phyloP scores from a whole-genome alignment of 495 filamentous ascomycete species.

The Sporormia fimetaria region DNA sequence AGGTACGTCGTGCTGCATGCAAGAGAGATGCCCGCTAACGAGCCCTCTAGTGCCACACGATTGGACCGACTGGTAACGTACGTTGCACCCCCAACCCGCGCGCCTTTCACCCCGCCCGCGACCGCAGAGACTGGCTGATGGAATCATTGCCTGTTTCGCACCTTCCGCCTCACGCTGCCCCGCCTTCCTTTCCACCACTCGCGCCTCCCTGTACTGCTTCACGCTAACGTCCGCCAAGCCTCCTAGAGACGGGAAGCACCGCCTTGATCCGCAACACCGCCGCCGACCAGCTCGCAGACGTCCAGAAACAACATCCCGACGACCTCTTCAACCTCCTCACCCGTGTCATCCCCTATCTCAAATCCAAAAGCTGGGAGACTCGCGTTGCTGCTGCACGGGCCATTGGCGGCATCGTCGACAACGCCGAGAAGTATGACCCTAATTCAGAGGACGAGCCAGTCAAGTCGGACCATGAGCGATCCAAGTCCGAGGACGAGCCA shows the following conservation, averaged over 20 bases:
- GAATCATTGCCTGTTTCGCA: neutral
- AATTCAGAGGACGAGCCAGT: slow-evolving; percentile 51
- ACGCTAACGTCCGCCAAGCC: slow-evolving; percentile 38
- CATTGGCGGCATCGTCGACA: slow-evolving; percentile 80
- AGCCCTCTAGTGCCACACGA: slow-evolving; percentile 17
- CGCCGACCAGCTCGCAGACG: slow-evolving; percentile 89
- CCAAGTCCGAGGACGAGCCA: slow-evolving; percentile 10
- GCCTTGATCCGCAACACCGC: slow-evolving; percentile 90
- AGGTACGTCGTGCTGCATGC: slow-evolving; percentile 8
- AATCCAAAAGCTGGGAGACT: slow-evolving; percentile 92
- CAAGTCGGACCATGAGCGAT: slow-evolving; percentile 28
- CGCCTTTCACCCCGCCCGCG: neutral
- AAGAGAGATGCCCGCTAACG: slow-evolving; percentile 17
- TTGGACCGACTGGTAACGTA: slow-evolving; percentile 23
- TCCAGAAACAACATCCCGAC: slow-evolving; percentile 94
- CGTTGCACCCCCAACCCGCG: slow-evolving; percentile 5
- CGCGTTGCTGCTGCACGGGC: slow-evolving; percentile 83
- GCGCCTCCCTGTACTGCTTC: neutral
- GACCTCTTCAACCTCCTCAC: slow-evolving; percentile 95
- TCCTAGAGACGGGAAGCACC: slow-evolving; percentile 93
- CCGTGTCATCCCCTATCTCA: slow-evolving; percentile 84
- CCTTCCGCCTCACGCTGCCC: neutral
- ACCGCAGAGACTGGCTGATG: neutral
- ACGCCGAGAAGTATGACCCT: slow-evolving; percentile 79
- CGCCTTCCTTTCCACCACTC: neutral